These are phyloP conservation scores for Rosa hybrid DNA, from an alignment of 331 rosid genomes.

Conservation along the genomic window DNA sequence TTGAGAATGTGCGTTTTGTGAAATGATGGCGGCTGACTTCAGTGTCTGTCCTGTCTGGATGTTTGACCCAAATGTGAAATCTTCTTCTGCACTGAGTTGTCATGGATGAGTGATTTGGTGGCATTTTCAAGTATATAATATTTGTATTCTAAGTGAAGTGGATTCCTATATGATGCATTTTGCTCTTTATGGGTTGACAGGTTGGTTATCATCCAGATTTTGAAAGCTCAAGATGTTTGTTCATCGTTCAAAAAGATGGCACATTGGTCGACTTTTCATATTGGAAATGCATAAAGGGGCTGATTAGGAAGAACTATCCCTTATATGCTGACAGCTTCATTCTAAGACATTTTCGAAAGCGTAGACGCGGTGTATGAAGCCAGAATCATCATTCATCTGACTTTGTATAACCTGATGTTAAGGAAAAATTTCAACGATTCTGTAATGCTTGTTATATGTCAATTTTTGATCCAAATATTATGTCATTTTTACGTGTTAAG, in stretches of 20 bases:
- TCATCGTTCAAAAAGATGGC: constrained; percentile 86
- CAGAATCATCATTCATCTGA: constrained; percentile 10
- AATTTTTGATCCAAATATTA: constrained; percentile 4
- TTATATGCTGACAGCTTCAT: constrained; percentile 92
- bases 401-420: constrained; percentile 17
- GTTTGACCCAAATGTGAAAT: too few relatives aligned
- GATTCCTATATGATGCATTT: too few relatives aligned
- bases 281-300: constrained; percentile 98
- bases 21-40: too few relatives aligned
- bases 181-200: too few relatives aligned
- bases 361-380: constrained; percentile 50
- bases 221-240: constrained; percentile 85
- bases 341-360: constrained; percentile 84
- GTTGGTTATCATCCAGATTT: constrained; percentile 89
- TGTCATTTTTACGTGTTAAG: too few relatives aligned
- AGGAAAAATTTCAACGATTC: background rate
- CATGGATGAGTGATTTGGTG: too few relatives aligned
- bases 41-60: too few relatives aligned
- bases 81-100: too few relatives aligned
- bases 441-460: constrained; percentile 27
- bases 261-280: constrained; percentile 85
- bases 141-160: too few relatives aligned
- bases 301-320: constrained; percentile 91
- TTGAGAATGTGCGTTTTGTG: too few relatives aligned
- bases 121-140: too few relatives aligned